Evolutionary conservation across 2,329 filamentous ascomycete genomes (phyloP).

Genomic region (Dothiorella sarmentorum): DNA sequence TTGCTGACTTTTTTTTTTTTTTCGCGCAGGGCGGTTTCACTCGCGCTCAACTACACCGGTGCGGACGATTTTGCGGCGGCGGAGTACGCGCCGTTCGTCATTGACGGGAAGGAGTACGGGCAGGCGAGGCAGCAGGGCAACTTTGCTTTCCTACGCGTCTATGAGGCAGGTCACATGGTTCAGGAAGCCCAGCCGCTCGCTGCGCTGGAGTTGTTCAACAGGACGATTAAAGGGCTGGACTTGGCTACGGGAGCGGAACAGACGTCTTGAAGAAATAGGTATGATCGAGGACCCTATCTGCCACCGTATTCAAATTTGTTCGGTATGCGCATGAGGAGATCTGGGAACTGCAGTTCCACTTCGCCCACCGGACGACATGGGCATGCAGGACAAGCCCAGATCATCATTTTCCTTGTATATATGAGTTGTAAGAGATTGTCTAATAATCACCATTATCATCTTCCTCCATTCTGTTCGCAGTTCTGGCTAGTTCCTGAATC

Average conservation of each 20-base stretch:
- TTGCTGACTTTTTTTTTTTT: neutral
- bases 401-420: too few relatives aligned
- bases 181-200: slow-evolving; percentile 26
- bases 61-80: slow-evolving; percentile 55
- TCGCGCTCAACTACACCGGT: slow-evolving; percentile 23
- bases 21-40: slow-evolving; percentile 41
- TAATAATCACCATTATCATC: too few relatives aligned
- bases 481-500: neutral
- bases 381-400: neutral
- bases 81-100: slow-evolving; percentile 70
- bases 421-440: too few relatives aligned
- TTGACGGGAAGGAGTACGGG: slow-evolving; percentile 60
- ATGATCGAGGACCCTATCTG: too few relatives aligned
- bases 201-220: slow-evolving; percentile 1
- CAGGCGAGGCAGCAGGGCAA: slow-evolving; percentile 74
- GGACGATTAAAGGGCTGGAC: too few relatives aligned
- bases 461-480: neutral
- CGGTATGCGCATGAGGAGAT: neutral
- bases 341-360: neutral
- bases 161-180: slow-evolving; percentile 52
- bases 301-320: too few relatives aligned
- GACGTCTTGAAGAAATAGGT: too few relatives aligned
- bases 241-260: too few relatives aligned
- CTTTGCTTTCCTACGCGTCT: slow-evolving; percentile 51
- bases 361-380: neutral